Evolutionary conservation across 1,284 basidiomycete species (phyloP), one percentile per base, ranked within the genome.

Genomic region (Marasmius tenuissimus): DNA sequence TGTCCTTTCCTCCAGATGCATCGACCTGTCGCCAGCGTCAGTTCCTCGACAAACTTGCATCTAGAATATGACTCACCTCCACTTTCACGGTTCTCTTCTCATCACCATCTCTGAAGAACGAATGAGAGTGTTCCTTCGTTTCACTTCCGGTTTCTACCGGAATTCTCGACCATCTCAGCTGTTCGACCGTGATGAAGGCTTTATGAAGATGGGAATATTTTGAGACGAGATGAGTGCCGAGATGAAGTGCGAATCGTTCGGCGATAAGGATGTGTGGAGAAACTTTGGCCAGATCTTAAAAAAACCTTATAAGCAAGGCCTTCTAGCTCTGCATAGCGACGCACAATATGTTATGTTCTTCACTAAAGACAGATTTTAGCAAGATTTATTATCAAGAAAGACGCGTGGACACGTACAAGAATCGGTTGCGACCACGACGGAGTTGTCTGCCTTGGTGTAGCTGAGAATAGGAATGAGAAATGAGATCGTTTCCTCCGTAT

Each of bases 341-440:
- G 48, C 69, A 93, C 92, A 92, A 70, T 97, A 93, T 20, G 88
- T 89, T 59, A 96, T 97, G 77, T 97, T 97, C 81, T 97, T 97
- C 75, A 96, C 92, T 91, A 70, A 48, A 67, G 37, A 37, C 55
- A 8, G 14, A n/a, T 49, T 57, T 60, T 22, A 42, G n/a, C 51
- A 55, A 52, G n/a, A n/a, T 12, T 27, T 14, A 60, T 39, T n/a
- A 48, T 58, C 20, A 58, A 57, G 9, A 16, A 33, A 59, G 16
- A 20, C 42, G 22, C 58, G 39, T 34, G 14, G 49, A 16, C 1
- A 78, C 91, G 69, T 68, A 93, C 93, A 87, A 0, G 92, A 92
- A 76, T 96, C 94, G 2, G 94, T 97, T 9, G 94, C 89, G 2
- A 96, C 92, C 7, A 96, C 85, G 10, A 89, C 86, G 3, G 84